A percentile compares a stretch with the other conserved stretches of the same genome.
Conservation (phyloP, 768 basidiomycete genomes). For the Hygrocybe punicea region DNA sequence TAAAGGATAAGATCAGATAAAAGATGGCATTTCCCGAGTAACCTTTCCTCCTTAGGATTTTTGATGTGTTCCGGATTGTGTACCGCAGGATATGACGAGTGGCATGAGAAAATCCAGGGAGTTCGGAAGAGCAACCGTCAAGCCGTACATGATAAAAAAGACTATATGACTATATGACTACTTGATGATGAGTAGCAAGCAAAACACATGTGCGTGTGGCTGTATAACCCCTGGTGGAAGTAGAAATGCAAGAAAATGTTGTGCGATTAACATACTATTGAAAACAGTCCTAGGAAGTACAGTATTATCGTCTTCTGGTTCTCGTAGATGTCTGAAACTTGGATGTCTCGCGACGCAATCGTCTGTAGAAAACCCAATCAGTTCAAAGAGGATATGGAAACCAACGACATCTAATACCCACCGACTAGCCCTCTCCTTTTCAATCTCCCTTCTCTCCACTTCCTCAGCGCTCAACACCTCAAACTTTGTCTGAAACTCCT, state of each 20-base stretch:
- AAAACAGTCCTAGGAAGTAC: not conserved
- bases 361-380: constrained; percentile 35
- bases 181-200: too few species aligned
- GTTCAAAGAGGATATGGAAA: not conserved
- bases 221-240: not conserved
- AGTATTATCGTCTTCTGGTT: constrained; percentile 35
- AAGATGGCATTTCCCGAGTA: too few species aligned
- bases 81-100: too few species aligned
- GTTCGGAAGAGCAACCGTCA: too few species aligned
- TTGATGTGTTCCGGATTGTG: too few species aligned
- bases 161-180: too few species aligned
- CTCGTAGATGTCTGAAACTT: constrained; percentile 54
- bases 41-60: too few species aligned
- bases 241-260: not conserved
- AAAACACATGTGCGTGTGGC: too few species aligned
- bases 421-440: constrained; percentile 82
- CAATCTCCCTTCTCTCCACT: constrained; percentile 83
- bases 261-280: not conserved
- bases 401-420: constrained; percentile 16
- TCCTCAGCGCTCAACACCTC: constrained; percentile 88
- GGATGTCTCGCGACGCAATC: constrained; percentile 61
- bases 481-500: constrained; percentile 85
- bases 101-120: too few species aligned
- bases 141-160: too few species aligned
- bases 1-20: too few species aligned